These are phyloP conservation scores for Botrytis fabae DNA, from an alignment of 2,329 filamentous ascomycete genomes.

Conservation along the genomic window DNA sequence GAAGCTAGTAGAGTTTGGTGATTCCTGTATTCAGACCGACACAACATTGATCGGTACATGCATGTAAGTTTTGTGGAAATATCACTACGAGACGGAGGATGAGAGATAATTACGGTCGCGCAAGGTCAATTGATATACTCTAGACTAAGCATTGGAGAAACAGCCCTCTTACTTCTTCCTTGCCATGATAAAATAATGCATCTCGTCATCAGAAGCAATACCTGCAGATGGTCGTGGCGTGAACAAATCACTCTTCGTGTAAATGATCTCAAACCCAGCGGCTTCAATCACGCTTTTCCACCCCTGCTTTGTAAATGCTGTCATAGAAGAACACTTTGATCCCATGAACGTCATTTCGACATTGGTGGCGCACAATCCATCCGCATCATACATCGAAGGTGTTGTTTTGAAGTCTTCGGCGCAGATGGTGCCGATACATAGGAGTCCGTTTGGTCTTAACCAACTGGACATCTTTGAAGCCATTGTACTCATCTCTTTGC, in stretches of 20 bases:
- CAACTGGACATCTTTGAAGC: constrained; percentile 26
- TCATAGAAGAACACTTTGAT: constrained; percentile 19
- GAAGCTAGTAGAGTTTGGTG: background rate
- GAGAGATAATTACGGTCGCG: background rate
- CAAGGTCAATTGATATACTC: background rate
- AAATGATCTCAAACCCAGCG: constrained; percentile 19
- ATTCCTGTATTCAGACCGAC: background rate
- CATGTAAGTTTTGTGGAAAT: background rate
- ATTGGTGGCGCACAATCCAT: constrained; percentile 25
- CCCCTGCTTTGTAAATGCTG: constrained; percentile 21
- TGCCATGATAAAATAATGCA: constrained; percentile 21
- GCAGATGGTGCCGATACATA: constrained; percentile 27
- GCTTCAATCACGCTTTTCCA: constrained; percentile 15
- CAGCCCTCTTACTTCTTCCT: background rate
- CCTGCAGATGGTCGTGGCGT: background rate
- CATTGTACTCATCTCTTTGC: constrained; percentile 26
- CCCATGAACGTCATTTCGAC: constrained; percentile 29
- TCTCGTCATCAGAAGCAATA: constrained; percentile 15
- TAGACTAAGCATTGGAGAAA: background rate
- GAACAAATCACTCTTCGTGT: constrained; percentile 18
- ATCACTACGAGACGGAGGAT: background rate
- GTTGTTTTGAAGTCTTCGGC: constrained; percentile 19
- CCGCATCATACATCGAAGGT: constrained; percentile 24
- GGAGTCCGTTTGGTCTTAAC: constrained; percentile 26
- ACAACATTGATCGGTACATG: background rate